These are phyloP conservation scores for Marsdenia floribunda DNA, from an alignment of 257 asterid genomes.

Conservation along the genomic window DNA sequence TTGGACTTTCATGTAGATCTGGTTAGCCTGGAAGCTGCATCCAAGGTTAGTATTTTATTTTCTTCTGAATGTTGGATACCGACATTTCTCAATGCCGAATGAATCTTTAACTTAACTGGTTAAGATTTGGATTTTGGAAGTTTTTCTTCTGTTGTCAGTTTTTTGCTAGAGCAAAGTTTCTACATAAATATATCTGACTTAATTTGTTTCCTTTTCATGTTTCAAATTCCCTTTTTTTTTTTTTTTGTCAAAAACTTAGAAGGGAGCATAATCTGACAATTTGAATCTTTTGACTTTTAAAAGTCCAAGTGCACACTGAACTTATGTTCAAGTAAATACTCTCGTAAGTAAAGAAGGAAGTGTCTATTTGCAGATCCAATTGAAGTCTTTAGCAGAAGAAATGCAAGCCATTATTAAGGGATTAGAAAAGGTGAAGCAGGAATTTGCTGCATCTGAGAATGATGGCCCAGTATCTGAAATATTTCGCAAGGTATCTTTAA, in stretches of 20 bases:
- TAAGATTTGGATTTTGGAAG: neutral
- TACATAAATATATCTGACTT: neutral
- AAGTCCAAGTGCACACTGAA: neutral
- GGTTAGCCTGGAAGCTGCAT: constrained; percentile 77
- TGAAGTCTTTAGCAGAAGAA: constrained; percentile 98
- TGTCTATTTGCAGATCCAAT: constrained; percentile 63
- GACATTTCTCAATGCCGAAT: neutral
- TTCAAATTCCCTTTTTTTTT: neutral
- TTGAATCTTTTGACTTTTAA: neutral
- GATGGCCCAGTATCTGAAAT: constrained; percentile 96
- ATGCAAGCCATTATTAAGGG: constrained; percentile 99
- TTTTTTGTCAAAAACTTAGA: neutral
- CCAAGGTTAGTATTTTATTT: constrained; percentile 58
- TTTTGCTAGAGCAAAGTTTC: neutral
- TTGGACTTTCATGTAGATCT: constrained; percentile 70
- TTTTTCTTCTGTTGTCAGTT: neutral
- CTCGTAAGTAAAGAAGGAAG: constrained; percentile 2
- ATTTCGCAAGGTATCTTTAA: constrained; percentile 63
- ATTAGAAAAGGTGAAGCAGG: constrained; percentile 89
- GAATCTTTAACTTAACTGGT: neutral
- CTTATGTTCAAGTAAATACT: neutral
- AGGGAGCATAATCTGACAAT: neutral
- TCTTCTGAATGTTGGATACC: constrained; percentile 13
- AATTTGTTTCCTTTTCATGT: neutral
- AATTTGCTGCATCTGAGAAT: constrained; percentile 73